Base-by-base conservation (phyloP, 306 rosid genomes). In the Quercus glauca region DNA sequence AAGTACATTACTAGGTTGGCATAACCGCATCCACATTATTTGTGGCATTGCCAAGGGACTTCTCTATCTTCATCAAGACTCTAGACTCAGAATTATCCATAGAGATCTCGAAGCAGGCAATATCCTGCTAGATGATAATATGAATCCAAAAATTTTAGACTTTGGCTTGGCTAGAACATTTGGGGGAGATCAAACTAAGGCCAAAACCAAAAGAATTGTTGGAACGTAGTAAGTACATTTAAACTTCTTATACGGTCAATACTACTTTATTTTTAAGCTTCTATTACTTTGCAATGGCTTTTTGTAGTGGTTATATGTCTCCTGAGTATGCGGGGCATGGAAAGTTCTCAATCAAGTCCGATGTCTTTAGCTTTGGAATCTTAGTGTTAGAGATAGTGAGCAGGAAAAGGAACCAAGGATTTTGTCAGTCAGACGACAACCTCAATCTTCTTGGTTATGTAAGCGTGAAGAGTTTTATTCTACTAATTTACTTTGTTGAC, bases 141-240 rank as follows among this genome's bases (percentile, higher is more conserved):
- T 87, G 91, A 82, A 87, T 71, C 84, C 91, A 5, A 91, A 91
- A 76, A 88, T 91, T 75, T 88, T 89, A 17, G 92, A 91, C 76
- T 91, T 88, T 57, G 94, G 90, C 9, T 37, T 87, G 29, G 92
- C 94, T 41, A 83, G 84, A 80, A 65, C 85, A 9, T 81, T 86
- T 52, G 83, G 82, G 33, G 91, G 87, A 56, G 87, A 85, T 78
- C 88, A 86, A 43, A 76, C 64, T 0, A 79, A 86, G 63, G 87
- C 51, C 14, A 81, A 84, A 75, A 87, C 90, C 49, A 69, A 55
- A 20, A 88, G 83, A 80, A 73, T 90, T 45, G 83, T 75, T 0
- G 94, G 92, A 75, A 90, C 89, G 10, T 79, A 82, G 93, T 87
- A 81, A 77, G 93, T 60, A 61, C 21, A 12, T 2, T 67, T 19